phyloP scores from a whole-genome alignment of 2,329 filamentous ascomycete species.

The Apiospora phragmitis region DNA sequence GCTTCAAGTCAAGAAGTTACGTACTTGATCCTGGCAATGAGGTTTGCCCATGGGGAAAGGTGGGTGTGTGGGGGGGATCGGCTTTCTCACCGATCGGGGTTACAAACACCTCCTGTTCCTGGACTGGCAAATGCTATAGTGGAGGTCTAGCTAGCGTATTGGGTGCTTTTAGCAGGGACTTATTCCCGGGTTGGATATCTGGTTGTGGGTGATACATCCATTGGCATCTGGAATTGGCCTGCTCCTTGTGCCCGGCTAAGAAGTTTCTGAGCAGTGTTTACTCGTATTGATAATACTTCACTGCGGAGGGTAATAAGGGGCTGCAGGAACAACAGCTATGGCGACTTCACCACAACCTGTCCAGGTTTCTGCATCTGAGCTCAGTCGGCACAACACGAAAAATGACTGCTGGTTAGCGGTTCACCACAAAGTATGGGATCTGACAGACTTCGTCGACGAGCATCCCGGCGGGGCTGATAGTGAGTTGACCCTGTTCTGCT shows the following conservation, averaged over 20 bases:
- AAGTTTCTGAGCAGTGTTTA: neutral
- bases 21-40: neutral
- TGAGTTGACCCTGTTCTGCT: neutral
- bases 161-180: neutral
- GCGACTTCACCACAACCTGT: neutral
- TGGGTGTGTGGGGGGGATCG: neutral
- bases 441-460: conserved; percentile 16
- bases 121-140: neutral
- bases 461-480: conserved; percentile 16
- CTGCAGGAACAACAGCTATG: neutral
- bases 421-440: conserved; percentile 16
- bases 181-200: neutral
- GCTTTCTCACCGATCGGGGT: neutral
- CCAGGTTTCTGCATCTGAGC: conserved; percentile 12
- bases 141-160: neutral
- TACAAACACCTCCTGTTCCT: neutral
- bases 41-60: too few relatives aligned
- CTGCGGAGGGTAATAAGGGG: neutral
- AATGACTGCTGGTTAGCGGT: conserved; percentile 16
- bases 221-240: neutral
- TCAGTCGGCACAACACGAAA: conserved; percentile 12
- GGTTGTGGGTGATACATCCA: neutral
- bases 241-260: neutral
- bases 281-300: neutral
- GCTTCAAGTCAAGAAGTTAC: neutral